Evolutionary conservation across 345 rosid species (phyloP), one percentile per base, ranked within the genome.

Genomic region (Viola odorata): DNA sequence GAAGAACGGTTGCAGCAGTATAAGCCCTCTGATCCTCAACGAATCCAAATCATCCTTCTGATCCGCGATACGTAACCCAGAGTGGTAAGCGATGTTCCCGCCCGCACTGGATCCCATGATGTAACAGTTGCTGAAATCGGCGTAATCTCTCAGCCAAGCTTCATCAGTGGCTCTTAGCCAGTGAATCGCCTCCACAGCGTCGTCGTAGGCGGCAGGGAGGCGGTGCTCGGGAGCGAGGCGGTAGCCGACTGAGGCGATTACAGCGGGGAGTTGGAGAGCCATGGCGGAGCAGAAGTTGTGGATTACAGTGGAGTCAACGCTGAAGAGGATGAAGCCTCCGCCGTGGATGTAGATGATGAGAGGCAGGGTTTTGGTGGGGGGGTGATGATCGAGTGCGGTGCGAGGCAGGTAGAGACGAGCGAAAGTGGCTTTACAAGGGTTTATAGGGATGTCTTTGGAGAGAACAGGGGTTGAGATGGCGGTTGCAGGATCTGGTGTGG

Each of bases 171-270:
- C 17, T 68, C 37, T 58, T 53, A 85, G 73, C 77, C 75, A 78
- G 7, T 62, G 61, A 47, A 88, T 45, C 7, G 76, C 81, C 15
- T 80, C 91, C 9, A 64, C 6, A 0, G 84, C 87, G 44, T 88
- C 91, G 0, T 85, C 89, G 40, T 83, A 85, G 32, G 87, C 87
- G n/a, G 81, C 80, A 5, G 91, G 95, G 12, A 83, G 80, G 2
- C 91, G 80, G 47, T 85, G 69, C 82, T 85, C 95, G 0, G 95
- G 95, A 12, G 91, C 85, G 1, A 81, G 68, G 4, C 89, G 79
- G 66, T 87, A 80, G 0, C 77, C 77, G 17, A 75, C 69, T 0
- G 91, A 80, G 0, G 70, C 81, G 8, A 87, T 66, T n/a, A 83
- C 44, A 2, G 72, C 81, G 42, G 69, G 66, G 50, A 77, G 72